Base-by-base conservation (phyloP, 2,329 filamentous ascomycete species). In the Periconia sp. region DNA sequence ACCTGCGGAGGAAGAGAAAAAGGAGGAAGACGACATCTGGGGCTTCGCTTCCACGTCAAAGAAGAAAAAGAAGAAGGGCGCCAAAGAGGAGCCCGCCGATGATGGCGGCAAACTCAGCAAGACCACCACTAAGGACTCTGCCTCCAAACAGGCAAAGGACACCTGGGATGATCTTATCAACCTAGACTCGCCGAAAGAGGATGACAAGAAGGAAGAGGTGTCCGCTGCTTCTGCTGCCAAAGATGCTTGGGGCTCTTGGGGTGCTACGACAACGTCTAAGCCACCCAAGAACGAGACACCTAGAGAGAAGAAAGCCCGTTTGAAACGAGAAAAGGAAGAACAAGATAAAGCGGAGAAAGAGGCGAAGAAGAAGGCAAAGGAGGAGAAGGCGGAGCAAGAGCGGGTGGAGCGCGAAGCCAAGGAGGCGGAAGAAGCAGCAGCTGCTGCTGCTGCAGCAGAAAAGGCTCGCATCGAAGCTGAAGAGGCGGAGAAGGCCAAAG, bases 1-100 rank as follows among this genome's bases (percentile, higher is more conserved):
- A 39, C 66, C 65, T 9, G 42, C 46, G 1, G 61, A 52, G 54
- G 75, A 39, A 28, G 35, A 72, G 38, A 73, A 75, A 59, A 76
- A 76, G 52, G 59, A 68, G 25, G 65, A 74, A 25, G 67, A 73
- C 17, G 61, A 66, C 25, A 37, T 53, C 12, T 66, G 61, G 57
- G 59, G 59, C 12, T 42, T 54, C 24, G 38, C 46, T 18, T 41
- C 54, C 13, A 51, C 56, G 9, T 46, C 50, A 2, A 56, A 60
- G 15, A 67, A 67, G 46, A 69, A 67, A 34, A 63, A 65, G 37
- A 68, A 70, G 52, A 69, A 69, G 48, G 55, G 49, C 26, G 51
- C 40, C 11, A 65, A 59, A 46, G 57, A 59, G 21, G 61, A 61
- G 29, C 41, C 46, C 15, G 43, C 42, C 7, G 57, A 65, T 13